Evolutionary conservation across 2,329 filamentous ascomycete species (phyloP).

Genomic region (Pseudogymnoascus sp.): DNA sequence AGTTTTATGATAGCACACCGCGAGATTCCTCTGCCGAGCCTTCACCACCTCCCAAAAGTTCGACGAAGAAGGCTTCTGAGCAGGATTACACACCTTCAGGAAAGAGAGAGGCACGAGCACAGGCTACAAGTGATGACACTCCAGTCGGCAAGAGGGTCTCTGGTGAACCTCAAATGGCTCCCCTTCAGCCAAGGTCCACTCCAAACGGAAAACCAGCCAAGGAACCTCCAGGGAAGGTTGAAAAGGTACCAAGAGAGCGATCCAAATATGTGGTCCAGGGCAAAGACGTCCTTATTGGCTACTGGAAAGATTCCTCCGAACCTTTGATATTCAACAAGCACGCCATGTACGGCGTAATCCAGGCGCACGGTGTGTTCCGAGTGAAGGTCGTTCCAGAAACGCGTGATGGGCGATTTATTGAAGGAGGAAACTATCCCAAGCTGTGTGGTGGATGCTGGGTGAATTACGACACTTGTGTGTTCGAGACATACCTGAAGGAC

Average conservation of each 20-base stretch:
- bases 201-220: not conserved
- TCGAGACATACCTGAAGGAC: slow-evolving; percentile 45
- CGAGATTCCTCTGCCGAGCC: not conserved
- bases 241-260: not conserved
- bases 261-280: slow-evolving; percentile 14
- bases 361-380: slow-evolving; percentile 55
- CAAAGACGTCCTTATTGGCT: slow-evolving; percentile 39
- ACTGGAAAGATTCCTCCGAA: slow-evolving; percentile 49
- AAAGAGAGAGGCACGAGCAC: not conserved
- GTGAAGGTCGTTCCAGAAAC: slow-evolving; percentile 54
- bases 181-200: not conserved
- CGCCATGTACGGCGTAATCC: slow-evolving; percentile 54
- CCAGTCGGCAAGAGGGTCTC: slow-evolving; percentile 18
- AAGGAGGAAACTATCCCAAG: slow-evolving; percentile 49
- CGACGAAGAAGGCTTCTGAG: not conserved
- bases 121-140: not conserved
- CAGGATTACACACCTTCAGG: not conserved
- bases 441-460: slow-evolving; percentile 57
- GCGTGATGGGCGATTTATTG: slow-evolving; percentile 47
- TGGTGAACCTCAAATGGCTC: slow-evolving; percentile 16
- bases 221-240: not conserved
- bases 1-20: not conserved
- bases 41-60: not conserved
- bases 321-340: slow-evolving; percentile 43
- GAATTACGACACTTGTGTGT: slow-evolving; percentile 51